Percentiles rank a stretch among this genome's conserved stretches.
Conservation (phyloP, 176 grass and related monocot genomes). For the Raddia guianensis region DNA sequence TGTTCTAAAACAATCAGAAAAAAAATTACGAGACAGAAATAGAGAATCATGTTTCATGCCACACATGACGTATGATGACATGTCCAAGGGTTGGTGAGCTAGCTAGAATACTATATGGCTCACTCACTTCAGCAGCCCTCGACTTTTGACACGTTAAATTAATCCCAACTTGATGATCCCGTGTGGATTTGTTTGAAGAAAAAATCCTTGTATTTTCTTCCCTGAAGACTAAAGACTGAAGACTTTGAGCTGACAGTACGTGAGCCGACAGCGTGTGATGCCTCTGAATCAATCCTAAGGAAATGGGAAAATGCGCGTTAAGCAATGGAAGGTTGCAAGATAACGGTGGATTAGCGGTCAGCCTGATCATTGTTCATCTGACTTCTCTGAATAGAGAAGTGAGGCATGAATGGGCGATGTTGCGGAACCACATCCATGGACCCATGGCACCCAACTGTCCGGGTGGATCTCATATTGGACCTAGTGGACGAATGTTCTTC, state of each 20-base stretch:
- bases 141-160: not conserved
- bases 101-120: not conserved
- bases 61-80: not conserved
- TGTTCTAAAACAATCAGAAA: no score
- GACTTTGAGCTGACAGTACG: no score
- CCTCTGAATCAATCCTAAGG: no score
- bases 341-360: not conserved
- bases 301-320: constrained; percentile 19
- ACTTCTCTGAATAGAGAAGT: no score
- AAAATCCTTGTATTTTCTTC: not conserved
- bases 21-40: no score
- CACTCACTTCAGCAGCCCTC: not conserved
- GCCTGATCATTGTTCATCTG: not conserved
- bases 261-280: not conserved
- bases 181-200: not conserved
- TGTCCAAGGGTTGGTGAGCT: not conserved
- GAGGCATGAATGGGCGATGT: no score
- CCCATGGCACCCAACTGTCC: no score
- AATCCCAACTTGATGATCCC: not conserved
- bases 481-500: no score
- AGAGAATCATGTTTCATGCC: not conserved
- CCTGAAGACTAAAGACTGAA: not conserved
- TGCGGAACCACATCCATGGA: no score
- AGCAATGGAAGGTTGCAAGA: constrained; percentile 23
- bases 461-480: no score